These are phyloP conservation scores for Echites panduratus DNA, from an alignment of 257 asterid species.

Conservation along the genomic window DNA sequence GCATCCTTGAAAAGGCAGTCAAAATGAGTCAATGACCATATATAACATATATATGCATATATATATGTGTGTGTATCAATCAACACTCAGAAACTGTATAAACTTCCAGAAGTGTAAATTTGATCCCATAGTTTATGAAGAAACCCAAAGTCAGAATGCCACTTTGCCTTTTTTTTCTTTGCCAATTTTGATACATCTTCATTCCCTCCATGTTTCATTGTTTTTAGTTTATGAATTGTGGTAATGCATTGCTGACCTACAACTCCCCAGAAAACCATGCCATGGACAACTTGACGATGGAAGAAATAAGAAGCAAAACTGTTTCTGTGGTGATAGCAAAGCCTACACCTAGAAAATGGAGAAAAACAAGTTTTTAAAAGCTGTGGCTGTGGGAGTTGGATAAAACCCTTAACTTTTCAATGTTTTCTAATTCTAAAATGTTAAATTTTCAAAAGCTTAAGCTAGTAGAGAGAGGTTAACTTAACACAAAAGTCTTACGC, in stretches of 20 bases:
- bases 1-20: neutral
- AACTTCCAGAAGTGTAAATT: neutral
- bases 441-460: neutral
- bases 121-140: neutral
- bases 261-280: neutral
- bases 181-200: too few species aligned
- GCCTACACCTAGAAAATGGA: neutral
- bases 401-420: neutral
- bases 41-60: too few species aligned
- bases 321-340: neutral
- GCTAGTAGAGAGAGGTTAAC: too few species aligned
- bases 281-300: neutral
- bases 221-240: neutral
- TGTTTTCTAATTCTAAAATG: neutral
- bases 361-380: neutral
- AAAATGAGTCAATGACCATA: neutral
- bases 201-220: neutral
- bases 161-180: too few species aligned
- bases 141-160: too few species aligned
- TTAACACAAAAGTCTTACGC: too few species aligned
- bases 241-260: neutral
- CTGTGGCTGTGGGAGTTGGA: neutral
- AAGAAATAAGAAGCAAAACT: neutral
- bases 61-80: too few species aligned
- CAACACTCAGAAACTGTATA: neutral